Evolutionary conservation across 495 filamentous ascomycete genomes (phyloP), one percentile per base, ranked within the genome.

Genomic region (Aspergillus asperescens): DNA sequence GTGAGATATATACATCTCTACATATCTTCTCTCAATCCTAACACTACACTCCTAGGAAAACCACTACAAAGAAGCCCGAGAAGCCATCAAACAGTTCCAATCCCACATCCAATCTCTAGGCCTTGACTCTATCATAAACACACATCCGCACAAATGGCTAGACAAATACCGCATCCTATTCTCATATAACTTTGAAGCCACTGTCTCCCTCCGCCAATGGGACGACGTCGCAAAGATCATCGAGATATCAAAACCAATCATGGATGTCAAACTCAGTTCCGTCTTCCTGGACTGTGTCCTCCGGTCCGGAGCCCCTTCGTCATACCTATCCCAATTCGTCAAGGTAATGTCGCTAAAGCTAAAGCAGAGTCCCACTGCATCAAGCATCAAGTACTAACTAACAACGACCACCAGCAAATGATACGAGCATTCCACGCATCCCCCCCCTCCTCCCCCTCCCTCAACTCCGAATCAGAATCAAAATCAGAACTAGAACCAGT

Each of bases 171-270:
- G 78, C 28, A 75, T 76, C 18, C 68, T 92, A 9, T 64, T 89
- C 5, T 77, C 81, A 1, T 86, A 88, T 59, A 83, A 90, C 54
- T 85, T 93, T 56, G 89, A 93, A 70, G 85, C 81, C n/a, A 78
- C 82, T 9, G 69, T 82, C 19, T 70, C 73, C 15, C 69, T 95
- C 5, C 78, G 82, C 55, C 68, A 78, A 15, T 92, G 86, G 87
- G 79, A 85, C 52, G 74, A 73, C 44, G 64, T 91, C n/a, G 72
- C 75, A 25, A 64, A 68, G 5, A 77, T 88, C 9, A 75, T 91
- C 25, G 71, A 84, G 37, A 80, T 76, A 56, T 70, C 75, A 35
- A 48, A 34, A 1, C 9, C 23, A 12, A 34, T 62, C 5, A 27
- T 54, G 16, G 42, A 46, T 46, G 40, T 34, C 4, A 39, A 50